A percentile compares a stretch with the other conserved stretches of the same genome.
Evolutionary conservation across 192 early-diverging fungal species (phyloP).

Genomic region (Backusella tuberculispora): DNA sequence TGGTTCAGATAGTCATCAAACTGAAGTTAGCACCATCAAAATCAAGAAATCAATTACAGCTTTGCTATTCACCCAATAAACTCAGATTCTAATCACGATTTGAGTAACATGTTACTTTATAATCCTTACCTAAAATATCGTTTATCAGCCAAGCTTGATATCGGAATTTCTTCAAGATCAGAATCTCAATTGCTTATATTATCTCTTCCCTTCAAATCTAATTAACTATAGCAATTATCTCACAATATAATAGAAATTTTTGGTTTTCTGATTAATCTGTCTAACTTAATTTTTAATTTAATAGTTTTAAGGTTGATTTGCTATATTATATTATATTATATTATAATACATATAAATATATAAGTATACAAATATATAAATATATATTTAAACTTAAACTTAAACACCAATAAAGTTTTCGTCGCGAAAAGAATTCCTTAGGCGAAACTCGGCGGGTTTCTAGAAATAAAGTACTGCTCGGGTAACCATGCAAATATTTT

Average conservation of each 20-base stretch:
- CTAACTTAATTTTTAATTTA: slow-evolving; percentile 7
- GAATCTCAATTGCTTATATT: background rate
- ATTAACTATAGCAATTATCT: background rate
- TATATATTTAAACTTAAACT: background rate
- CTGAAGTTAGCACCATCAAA: background rate
- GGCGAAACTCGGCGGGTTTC: background rate
- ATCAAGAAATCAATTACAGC: slow-evolving; percentile 12
- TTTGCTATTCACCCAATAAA: background rate
- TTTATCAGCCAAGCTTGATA: background rate
- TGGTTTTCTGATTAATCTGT: background rate
- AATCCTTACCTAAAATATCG: background rate
- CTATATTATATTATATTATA: background rate
- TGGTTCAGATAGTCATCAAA: background rate
- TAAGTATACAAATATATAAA: no score
- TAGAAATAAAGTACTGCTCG: background rate
- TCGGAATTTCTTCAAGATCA: background rate
- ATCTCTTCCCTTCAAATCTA: background rate
- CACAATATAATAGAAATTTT: background rate
- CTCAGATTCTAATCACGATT: slow-evolving; percentile 9
- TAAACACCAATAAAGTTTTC: background rate
- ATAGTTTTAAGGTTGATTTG: background rate
- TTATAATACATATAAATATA: background rate
- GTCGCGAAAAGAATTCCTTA: background rate
- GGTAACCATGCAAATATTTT: background rate
- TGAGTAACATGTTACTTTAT: background rate